These are phyloP conservation scores for Fusarium sp. DNA, from an alignment of 2,329 filamentous ascomycete genomes.

Conservation along the genomic window DNA sequence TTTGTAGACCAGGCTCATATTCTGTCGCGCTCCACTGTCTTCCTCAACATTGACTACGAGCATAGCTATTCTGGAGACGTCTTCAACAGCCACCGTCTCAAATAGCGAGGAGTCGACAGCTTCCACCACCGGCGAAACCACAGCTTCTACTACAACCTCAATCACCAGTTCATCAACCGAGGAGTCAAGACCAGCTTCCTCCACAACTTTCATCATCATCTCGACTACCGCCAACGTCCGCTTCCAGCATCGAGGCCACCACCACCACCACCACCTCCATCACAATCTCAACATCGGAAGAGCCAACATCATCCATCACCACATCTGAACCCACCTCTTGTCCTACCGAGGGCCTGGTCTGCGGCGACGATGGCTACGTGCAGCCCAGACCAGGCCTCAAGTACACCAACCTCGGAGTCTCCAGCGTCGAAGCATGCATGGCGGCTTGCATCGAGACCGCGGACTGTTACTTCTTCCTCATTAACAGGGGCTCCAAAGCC, in stretches of 20 bases:
- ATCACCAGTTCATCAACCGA: not conserved
- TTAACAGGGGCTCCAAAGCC: not conserved
- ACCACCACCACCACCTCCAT: too few species aligned
- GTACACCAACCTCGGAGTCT: not conserved
- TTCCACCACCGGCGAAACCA: not conserved
- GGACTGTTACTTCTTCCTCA: not conserved
- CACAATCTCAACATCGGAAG: not conserved
- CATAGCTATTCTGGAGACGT: not conserved
- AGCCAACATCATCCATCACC: not conserved
- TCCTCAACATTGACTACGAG: not conserved
- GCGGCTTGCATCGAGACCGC: not conserved
- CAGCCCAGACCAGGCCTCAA: not conserved
- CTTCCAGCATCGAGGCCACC: too few species aligned
- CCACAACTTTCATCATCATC: not conserved
- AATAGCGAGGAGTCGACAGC: not conserved
- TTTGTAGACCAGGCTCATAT: not conserved
- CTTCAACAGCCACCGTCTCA: not conserved
- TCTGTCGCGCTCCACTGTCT: not conserved
- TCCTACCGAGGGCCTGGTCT: not conserved
- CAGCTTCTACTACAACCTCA: not conserved
- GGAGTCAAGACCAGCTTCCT: not conserved
- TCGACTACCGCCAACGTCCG: not conserved
- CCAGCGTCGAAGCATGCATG: not conserved
- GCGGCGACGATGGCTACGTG: not conserved
- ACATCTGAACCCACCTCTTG: not conserved